A percentile compares a stretch with the other conserved stretches of the same genome.
Evolutionary conservation across 805 yeast genomes (phyloP).

Genomic region (Debaryomyces maramus): DNA sequence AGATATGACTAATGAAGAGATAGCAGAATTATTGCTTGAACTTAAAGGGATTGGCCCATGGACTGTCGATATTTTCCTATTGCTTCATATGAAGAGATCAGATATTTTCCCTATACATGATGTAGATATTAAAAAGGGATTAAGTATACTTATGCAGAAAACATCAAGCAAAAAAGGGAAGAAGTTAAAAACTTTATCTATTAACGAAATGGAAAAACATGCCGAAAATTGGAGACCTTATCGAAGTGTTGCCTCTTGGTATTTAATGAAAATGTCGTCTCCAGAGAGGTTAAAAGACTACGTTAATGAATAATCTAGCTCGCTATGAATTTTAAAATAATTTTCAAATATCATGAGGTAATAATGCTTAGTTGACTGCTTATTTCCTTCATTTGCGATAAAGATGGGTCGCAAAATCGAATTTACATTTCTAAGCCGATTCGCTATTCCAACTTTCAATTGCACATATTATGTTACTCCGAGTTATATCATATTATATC

Average conservation of each 20-base stretch:
- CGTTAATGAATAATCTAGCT: background rate
- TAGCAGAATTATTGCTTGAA: background rate
- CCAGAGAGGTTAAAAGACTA: background rate
- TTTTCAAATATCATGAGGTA: too few relatives aligned
- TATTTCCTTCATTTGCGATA: too few relatives aligned
- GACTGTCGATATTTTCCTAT: background rate
- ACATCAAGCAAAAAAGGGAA: background rate
- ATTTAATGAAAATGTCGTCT: background rate
- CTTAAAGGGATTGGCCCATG: background rate
- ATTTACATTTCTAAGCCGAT: too few relatives aligned
- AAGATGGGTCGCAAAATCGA: too few relatives aligned
- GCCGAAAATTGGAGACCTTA: background rate
- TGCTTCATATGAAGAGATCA: background rate
- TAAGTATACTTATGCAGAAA: background rate
- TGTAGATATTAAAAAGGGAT: background rate
- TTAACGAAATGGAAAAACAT: background rate
- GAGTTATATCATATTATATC: too few relatives aligned
- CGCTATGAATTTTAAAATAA: too few relatives aligned
- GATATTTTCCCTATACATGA: background rate
- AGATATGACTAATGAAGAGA: background rate
- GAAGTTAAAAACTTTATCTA: background rate
- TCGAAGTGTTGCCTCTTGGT: background rate
- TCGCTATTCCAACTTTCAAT: too few relatives aligned
- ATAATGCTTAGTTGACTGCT: too few relatives aligned
- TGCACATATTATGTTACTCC: too few relatives aligned